Base-by-base conservation (phyloP, 2,329 filamentous ascomycete species). In the Diatrype stigma region DNA sequence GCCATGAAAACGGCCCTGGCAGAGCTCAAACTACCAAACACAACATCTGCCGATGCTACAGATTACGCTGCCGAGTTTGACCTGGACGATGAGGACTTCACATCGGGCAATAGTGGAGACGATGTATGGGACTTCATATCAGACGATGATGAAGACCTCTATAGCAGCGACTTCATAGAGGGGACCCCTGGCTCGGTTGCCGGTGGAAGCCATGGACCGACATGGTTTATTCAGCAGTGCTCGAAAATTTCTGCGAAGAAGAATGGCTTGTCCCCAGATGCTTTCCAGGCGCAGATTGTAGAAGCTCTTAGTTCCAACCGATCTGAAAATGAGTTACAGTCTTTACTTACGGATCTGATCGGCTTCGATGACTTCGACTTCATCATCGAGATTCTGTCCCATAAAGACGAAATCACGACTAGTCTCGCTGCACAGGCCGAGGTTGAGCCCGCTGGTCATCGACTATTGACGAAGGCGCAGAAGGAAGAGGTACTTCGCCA, bases 81-180 rank as follows among this genome's bases (percentile, higher is more conserved):
- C 55, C 83, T 90, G 8, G 85, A 89, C 32, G 75, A 80, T 28
- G 75, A 76, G 26, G 73, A 72, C 12, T 76, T 77, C 56, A 77
- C 74, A 1, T 80, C 78, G 2, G 81, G 81, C 5, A 82, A 80
- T 42, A 83, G 80, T 17, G 81, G 82, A 5, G 88, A 93, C 52
- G 91, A 96, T 70, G 85, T 96, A 10, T 96, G 93, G 93, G 92
- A 96, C 66, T 84, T 95, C 52, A 90, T 96, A 63, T 90, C 86
- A 52, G 87, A 92, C 47, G 79, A 80, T 46, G 85, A 87, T 22
- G 82, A 84, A 19, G 85, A 86, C 50, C 76, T 69, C 11, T 73
- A 80, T 65, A 86, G 81, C 62, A 86, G 84, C 60, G 88, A 89
- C 55, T 72, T 82, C 28, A 80, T 86, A 45, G 79, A 81, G 23